phyloP scores from a whole-genome alignment of 148 eudicot species.

The Suaeda aralocaspica region DNA sequence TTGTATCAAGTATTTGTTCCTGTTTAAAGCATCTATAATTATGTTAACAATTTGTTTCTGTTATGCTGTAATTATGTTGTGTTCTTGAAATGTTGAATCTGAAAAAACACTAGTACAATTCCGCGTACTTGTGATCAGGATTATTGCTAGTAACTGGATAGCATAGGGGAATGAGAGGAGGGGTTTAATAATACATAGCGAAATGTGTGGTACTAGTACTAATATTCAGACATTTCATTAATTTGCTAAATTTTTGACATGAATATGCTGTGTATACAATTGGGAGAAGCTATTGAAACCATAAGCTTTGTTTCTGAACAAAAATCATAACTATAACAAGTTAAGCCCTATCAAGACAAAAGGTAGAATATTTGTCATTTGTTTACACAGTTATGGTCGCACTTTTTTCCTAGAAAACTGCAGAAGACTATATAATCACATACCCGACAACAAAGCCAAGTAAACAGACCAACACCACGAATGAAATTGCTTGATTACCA shows the following conservation, averaged over 20 bases:
- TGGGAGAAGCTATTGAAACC: background rate
- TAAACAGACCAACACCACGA: slow-evolving; percentile 21
- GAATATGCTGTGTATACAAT: background rate
- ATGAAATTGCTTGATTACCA: background rate
- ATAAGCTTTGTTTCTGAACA: background rate
- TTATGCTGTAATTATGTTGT: background rate
- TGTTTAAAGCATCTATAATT: background rate
- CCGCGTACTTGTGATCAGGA: too few relatives aligned
- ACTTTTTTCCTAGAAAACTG: background rate
- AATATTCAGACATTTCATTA: too few relatives aligned
- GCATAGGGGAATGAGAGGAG: too few relatives aligned
- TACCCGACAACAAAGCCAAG: slow-evolving; percentile 28
- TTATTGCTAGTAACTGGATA: too few relatives aligned
- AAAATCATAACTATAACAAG: background rate
- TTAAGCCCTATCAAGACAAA: background rate
- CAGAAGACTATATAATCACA: slow-evolving; percentile 20
- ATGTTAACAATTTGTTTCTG: background rate
- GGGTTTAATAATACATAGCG: too few relatives aligned
- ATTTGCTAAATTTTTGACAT: background rate
- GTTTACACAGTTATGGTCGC: background rate
- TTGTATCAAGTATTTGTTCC: background rate
- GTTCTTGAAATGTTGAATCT: background rate
- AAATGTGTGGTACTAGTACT: too few relatives aligned
- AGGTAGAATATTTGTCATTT: background rate
- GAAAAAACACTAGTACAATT: too few relatives aligned